Conservation (phyloP, 177 flowering plant species). For the Vitis hybrid region DNA sequence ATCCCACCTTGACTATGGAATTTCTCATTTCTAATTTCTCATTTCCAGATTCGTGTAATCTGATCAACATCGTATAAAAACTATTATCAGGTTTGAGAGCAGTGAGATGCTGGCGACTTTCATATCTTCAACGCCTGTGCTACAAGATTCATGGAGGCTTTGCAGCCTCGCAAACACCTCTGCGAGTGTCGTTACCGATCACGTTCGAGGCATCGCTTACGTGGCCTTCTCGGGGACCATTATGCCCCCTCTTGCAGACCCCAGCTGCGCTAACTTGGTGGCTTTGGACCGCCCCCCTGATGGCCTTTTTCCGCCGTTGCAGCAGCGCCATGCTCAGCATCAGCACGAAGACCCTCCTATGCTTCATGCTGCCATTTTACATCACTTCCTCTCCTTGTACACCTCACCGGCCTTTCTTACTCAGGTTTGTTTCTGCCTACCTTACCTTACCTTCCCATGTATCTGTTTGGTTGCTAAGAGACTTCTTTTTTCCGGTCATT, state of each 20-base stretch:
- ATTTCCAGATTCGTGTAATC: not conserved
- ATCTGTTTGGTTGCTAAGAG: not conserved
- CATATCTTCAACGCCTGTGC: constrained; percentile 60
- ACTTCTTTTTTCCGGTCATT: too few relatives aligned
- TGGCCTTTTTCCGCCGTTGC: constrained; percentile 30
- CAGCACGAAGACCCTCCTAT: constrained; percentile 38
- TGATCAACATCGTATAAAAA: not conserved
- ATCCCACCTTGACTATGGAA: not conserved
- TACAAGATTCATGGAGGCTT: constrained; percentile 52
- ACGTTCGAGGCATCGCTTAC: constrained; percentile 34
- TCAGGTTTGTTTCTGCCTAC: constrained; percentile 40
- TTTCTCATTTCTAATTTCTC: not conserved
- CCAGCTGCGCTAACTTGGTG: constrained; percentile 23
- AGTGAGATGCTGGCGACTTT: constrained; percentile 63
- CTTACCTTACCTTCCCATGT: not conserved
- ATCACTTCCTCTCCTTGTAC: constrained; percentile 34
- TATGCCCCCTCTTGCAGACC: constrained; percentile 10
- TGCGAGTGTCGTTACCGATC: constrained; percentile 27
- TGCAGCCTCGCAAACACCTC: constrained; percentile 47
- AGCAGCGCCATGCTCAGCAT: not conserved
- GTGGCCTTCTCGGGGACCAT: constrained; percentile 53
- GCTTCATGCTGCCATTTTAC: constrained; percentile 54
- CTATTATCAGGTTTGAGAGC: constrained; percentile 55
- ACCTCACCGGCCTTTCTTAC: constrained; percentile 22
- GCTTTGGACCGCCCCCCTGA: constrained; percentile 16